Evolutionary conservation across 2,329 filamentous ascomycete genomes (phyloP), one percentile per base, ranked within the genome.

Genomic region (Pleomassaria siparia): DNA sequence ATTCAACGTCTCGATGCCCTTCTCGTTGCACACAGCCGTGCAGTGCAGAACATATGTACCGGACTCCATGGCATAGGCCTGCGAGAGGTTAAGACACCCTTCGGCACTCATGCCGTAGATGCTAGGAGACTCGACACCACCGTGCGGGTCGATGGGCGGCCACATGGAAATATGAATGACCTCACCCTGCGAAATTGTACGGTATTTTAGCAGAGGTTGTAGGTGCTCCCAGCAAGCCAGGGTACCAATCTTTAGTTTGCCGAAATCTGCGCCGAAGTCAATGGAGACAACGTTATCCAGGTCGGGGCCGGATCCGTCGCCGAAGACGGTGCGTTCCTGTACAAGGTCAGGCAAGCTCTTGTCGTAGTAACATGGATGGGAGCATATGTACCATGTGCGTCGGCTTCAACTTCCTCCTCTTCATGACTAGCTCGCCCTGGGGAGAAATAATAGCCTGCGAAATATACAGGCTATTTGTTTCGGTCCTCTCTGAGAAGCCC

Each of bases 31-130:
- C 2, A 83, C 71, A 0, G 74, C 63, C 0, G 79, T 80, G 40
- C 68, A 67, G 52, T 81, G 79, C 2, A 84, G 72, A 1, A 85
- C 81, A 49, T 78, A 85, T 0, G 77, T 64, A 8, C 72, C 70
- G 1, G 77, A 75, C 58, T 85, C 82, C 8, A 84, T 76, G 1
- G 82, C 81, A 53, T 83, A 83, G 0, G 76, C 73, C 50, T 78
- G 77, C 0, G 79, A 76, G 1, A 82, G 66, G 36, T 58, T 72
- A 24, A 71, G 72, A 46, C 71, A 74, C 4, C 72, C 72, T 64
- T 74, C 69, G 11, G 61, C 55, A 7, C 60, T 67, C 70, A 74
- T 72, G 16, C 61, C 66, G 29, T 55, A 74, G 35, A 73, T 55
- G 0, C 56, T 69, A n/a, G n/a, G n/a, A n/a, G n/a, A n/a, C 7